Conservation (phyloP, 2,329 filamentous ascomycete species). For the Pestalotiopsis sp. region DNA sequence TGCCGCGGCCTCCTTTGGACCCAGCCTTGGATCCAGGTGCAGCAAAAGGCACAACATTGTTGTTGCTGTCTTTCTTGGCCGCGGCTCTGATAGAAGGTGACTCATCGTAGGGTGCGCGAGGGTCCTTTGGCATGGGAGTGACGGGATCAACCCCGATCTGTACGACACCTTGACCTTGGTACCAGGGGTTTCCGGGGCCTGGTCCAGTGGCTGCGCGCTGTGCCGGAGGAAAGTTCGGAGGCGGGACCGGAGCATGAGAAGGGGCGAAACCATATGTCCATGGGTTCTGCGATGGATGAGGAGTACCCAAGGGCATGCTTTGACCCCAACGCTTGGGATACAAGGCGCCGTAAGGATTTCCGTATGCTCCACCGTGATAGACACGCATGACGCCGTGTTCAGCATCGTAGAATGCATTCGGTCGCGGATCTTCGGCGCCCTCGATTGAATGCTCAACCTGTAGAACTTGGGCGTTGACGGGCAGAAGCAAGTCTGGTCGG, state of each 20-base stretch:
- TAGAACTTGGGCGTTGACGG: slow-evolving; percentile 50
- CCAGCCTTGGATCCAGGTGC: not conserved
- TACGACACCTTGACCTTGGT: slow-evolving; percentile 22
- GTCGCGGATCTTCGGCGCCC: slow-evolving; percentile 52
- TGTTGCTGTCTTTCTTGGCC: slow-evolving; percentile 2
- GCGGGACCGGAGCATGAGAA: slow-evolving; percentile 3
- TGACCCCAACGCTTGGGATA: slow-evolving; percentile 44
- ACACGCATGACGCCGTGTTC: slow-evolving; percentile 55
- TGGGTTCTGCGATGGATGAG: slow-evolving; percentile 45
- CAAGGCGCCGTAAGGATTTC: slow-evolving; percentile 49
- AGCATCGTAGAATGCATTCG: slow-evolving; percentile 63
- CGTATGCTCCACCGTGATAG: slow-evolving; percentile 60
- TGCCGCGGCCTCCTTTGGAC: slow-evolving; percentile 1
- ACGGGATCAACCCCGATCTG: slow-evolving; percentile 7
- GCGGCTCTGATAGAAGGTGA: slow-evolving; percentile 9
- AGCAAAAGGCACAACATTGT: slow-evolving; percentile 8
- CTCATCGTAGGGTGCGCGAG: not conserved
- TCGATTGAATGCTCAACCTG: slow-evolving; percentile 60
- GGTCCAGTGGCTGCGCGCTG: slow-evolving; percentile 10
- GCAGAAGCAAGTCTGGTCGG: slow-evolving; percentile 49
- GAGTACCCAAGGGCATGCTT: slow-evolving; percentile 43
- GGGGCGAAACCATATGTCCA: slow-evolving; percentile 42
- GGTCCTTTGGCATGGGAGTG: slow-evolving; percentile 1
- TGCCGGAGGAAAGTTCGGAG: not conserved
- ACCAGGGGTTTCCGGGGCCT: slow-evolving; percentile 19